Evolutionary conservation across 2,329 filamentous ascomycete genomes (phyloP).

Genomic region (Fusarium longipes): DNA sequence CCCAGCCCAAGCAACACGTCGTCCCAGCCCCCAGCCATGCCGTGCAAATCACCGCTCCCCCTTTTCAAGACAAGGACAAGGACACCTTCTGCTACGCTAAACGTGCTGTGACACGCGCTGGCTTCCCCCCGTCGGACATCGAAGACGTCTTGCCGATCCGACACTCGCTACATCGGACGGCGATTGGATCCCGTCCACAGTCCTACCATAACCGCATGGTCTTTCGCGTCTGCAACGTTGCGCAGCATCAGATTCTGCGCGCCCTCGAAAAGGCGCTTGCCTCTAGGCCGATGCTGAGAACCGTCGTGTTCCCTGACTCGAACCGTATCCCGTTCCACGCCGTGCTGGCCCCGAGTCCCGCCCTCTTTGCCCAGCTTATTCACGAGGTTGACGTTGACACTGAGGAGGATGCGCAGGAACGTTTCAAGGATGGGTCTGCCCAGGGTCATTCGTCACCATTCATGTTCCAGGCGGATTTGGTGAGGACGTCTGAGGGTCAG

Average conservation of each 20-base stretch:
- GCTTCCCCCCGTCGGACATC: constrained; percentile 37
- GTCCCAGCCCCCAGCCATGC: neutral
- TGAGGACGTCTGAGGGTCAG: constrained; percentile 34
- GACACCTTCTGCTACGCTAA: constrained; percentile 17
- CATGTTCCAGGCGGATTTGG: constrained; percentile 48
- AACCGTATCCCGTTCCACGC: constrained; percentile 45
- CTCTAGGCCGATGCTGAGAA: constrained; percentile 47
- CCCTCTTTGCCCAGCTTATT: constrained; percentile 46
- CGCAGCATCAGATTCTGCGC: constrained; percentile 40
- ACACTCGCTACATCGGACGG: constrained; percentile 46
- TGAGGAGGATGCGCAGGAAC: constrained; percentile 36
- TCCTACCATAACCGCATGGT: constrained; percentile 52
- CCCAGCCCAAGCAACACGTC: neutral
- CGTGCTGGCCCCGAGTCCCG: constrained; percentile 36
- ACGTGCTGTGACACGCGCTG: constrained; percentile 25
- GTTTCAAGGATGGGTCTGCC: constrained; percentile 37
- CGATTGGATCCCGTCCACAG: constrained; percentile 49
- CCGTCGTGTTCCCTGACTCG: constrained; percentile 41
- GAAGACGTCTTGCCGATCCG: constrained; percentile 50
- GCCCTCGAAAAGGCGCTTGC: constrained; percentile 46
- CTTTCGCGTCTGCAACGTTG: constrained; percentile 43
- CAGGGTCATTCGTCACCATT: constrained; percentile 40
- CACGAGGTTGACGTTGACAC: constrained; percentile 35
- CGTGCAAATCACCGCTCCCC: neutral
- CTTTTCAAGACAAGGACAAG: neutral